Evolutionary conservation across 257 asterid species (phyloP), one percentile per base, ranked within the genome.

Genomic region (Scutellaria minor): DNA sequence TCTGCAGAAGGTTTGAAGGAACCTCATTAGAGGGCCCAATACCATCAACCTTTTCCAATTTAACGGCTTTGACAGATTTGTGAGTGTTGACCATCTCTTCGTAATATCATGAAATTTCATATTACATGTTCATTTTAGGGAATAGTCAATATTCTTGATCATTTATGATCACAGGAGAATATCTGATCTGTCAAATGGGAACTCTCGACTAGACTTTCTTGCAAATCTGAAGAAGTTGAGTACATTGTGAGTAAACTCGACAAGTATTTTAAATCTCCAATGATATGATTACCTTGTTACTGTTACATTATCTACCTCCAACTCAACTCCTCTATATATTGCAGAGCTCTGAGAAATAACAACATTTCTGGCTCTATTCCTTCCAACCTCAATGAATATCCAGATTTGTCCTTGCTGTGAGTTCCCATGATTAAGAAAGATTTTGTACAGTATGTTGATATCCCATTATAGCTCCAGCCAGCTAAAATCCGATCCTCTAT

Each of bases 321-420:
- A 65, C 31, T 77, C 37, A 22, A 0, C 41, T 54, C 44, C 7
- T 78, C 50, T 9, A 15, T 18, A 24, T 31, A 18, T 22, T 50
- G 66, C 87, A 92, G 98, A 77, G 37, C 79, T 77, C 77, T 92
- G 79, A 81, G 97, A 67, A 90, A 93, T 71, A 90, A 85, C 77
- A 85, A 85, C 70, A 81, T 93, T 65, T 88, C 96, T 48, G 96
- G 92, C 73, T 74, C 89, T 81, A 54, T 93, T 57, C 97, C 98
- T 64, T 72, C 85, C 35, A 70, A 64, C 69, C 67, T 89, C 39
- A 80, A 81, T 58, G 88, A 79, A 46, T 79, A 65, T 68, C 85
- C 27, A 72, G 74, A 74, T 54, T 80, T 93, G 68, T 52, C 85
- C 24, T 80, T 53, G 65, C 69, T 92, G 97, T 92, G 78, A 88